Evolutionary conservation across 179 eudicot species (phyloP).

Genomic region (Spergularia azorica): DNA sequence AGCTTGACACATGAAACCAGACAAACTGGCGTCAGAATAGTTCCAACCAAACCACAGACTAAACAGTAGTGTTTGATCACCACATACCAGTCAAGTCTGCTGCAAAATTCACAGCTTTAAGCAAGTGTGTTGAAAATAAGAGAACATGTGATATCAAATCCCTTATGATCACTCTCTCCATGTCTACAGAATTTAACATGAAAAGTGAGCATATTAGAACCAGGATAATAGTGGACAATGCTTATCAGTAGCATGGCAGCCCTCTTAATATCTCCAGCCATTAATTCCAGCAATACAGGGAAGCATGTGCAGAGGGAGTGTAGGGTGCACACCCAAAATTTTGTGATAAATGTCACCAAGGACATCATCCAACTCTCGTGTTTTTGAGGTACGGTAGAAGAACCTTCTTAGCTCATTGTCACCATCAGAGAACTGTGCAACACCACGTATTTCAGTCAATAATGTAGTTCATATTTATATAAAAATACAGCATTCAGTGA

Average conservation of each 20-base stretch:
- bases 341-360: conserved; percentile 98
- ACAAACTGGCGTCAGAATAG: conserved; percentile 13
- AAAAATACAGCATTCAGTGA: conserved; percentile 3
- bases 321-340: conserved; percentile 59
- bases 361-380: conserved; percentile 84
- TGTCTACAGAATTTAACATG: conserved; percentile 51
- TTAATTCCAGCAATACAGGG: conserved; percentile 20
- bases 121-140: conserved; percentile 65
- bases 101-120: conserved; percentile 79
- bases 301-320: conserved; percentile 1
- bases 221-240: not conserved
- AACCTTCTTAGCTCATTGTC: conserved; percentile 66
- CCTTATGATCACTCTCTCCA: conserved; percentile 97
- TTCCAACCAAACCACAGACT: conserved; percentile 16
- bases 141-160: conserved; percentile 86
- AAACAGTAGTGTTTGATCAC: conserved; percentile 13
- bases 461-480: not conserved
- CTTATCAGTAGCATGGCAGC: not conserved
- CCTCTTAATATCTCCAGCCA: not conserved
- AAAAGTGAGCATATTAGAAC: conserved; percentile 12
- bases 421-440: conserved; percentile 79
- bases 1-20: conserved; percentile 38
- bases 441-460: conserved; percentile 19
- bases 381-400: conserved; percentile 87
- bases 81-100: conserved; percentile 93